A percentile compares a stretch with the other conserved stretches of the same genome.
These are phyloP conservation scores for Alisma plantagoaquatica DNA, from an alignment of 106 monocot species.

Conservation along the genomic window DNA sequence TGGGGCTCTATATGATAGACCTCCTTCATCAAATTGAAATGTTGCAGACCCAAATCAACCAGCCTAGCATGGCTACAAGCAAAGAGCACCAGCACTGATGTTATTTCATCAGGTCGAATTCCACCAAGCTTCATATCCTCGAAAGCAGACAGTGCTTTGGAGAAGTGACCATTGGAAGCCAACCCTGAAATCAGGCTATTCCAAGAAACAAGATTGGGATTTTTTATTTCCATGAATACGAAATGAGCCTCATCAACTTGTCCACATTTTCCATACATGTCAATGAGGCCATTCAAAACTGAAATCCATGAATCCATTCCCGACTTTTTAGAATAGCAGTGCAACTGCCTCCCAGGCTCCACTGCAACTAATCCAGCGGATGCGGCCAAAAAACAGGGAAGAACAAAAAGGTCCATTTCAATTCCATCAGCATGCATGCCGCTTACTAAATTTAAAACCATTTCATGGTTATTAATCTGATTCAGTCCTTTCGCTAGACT, in stretches of 20 bases:
- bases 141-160: constrained; percentile 50
- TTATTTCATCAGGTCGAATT: constrained; percentile 46
- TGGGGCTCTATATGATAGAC: constrained; percentile 27
- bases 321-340: constrained; percentile 47
- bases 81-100: constrained; percentile 52
- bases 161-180: constrained; percentile 42
- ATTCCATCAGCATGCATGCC: constrained; percentile 34
- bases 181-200: constrained; percentile 62
- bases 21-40: constrained; percentile 59
- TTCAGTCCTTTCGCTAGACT: constrained; percentile 61
- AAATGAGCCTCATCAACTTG: constrained; percentile 29
- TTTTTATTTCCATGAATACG: constrained; percentile 29
- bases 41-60: constrained; percentile 55
- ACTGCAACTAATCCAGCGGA: constrained; percentile 40
- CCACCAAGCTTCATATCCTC: constrained; percentile 63
- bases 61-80: constrained; percentile 69
- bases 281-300: constrained; percentile 68
- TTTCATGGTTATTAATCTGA: constrained; percentile 33
- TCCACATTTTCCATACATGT: constrained; percentile 84
- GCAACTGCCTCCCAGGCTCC: constrained; percentile 55
- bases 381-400: constrained; percentile 64
- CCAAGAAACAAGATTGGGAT: constrained; percentile 87
- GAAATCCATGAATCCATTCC: constrained; percentile 38
- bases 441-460: constrained; percentile 31
- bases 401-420: constrained; percentile 40